Evolutionary conservation across 495 filamentous ascomycete species (phyloP), one percentile per base, ranked within the genome.

Genomic region (Lasiosphaeria ovina): DNA sequence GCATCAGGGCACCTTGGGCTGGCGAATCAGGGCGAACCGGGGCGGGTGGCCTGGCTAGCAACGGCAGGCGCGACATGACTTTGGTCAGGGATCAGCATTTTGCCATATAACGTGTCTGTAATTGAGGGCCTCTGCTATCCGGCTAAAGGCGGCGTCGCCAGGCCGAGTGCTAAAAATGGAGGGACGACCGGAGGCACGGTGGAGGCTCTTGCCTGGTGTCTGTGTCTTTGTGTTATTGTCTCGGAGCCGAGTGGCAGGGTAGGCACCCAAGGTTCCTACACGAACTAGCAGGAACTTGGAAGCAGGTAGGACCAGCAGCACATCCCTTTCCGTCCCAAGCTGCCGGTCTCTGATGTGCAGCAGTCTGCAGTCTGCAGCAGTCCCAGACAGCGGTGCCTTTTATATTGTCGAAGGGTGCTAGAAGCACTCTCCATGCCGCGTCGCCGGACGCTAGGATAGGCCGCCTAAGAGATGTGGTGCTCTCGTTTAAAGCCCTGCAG

Each of bases 21-120:
- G 52, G 31, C 45, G 48, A 61, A 62, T 57, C 56, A 59, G 55
- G 44, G 42, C 34, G 40, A 50, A 52, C 53, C 44, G 38, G 16
- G 12, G 5, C 14, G 38, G 16, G 4, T 14, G 11, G 7, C 12
- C 17, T 9, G n/a, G 32, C 33, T 12, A 35, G 16, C 53, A 60
- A 45, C 42, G 60, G 55, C 53, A 8, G 51, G 51, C 24, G 38
- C 33, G 35, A 57, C 60, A 38, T 60, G 38, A 59, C 57, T 45
- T 58, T 24, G 2, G 24, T 55, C 63, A 66, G 47, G 60, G 66
- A 68, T 66, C 63, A 52, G 51, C 66, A 68, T 68, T 68, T 63
- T 68, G 55, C 66, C 66, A 68, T 65, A 67, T 57, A 66, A 55
- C 31, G 51, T 65, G 61, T 66, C 62, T 62, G 57, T 54, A 65